Evolutionary conservation across 495 filamentous ascomycete species (phyloP), one percentile per base, ranked within the genome.

Genomic region (Penicillium manginii): DNA sequence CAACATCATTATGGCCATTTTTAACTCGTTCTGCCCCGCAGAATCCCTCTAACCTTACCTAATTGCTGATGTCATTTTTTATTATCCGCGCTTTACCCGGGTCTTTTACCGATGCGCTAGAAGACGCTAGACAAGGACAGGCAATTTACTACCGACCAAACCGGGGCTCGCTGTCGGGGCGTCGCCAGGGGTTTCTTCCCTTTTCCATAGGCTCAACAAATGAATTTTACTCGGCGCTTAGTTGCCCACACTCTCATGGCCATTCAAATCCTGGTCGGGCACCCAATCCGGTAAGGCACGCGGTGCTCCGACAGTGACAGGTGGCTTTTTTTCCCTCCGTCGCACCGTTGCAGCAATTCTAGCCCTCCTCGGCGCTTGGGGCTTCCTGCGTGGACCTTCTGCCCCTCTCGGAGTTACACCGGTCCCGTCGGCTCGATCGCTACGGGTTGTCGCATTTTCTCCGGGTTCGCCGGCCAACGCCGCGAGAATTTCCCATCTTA

Each of bases 1-100:
- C 0, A 3, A 19, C 17, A 17, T 12, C 19, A 17, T 43, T 0
- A 43, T 19, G 7, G 17, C n/a, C 15, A 7, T 19, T 9, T 43
- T 43, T 4, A 9, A 17, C 40, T 9, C 10, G 7, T 43, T 43
- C 40, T 43, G 17, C 40, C 40, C 40, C 17, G 40, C 17, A 43
- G 40, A 43, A 21, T 17, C 40, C 40, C 40, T n/a, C 22, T 12
- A 22, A 14, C 11, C 19, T 47, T 47, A 22, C 45, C 45, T 26
- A 47, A 54, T 47, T 10, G 12, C 32, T 60, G 57, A 60, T 64
- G 57, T 60, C 61, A 64, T 60, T 2, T 21, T 43, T 14, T 50
- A 59, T 64, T 60, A 60, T 50, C 61, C 57, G 56, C 2, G 2
- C 19, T 60, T 54, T 57, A 59, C 35, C 50, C 61, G 56, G 57